Conservation (phyloP, 2,329 filamentous ascomycete genomes). For the Diaporthe destruens region DNA sequence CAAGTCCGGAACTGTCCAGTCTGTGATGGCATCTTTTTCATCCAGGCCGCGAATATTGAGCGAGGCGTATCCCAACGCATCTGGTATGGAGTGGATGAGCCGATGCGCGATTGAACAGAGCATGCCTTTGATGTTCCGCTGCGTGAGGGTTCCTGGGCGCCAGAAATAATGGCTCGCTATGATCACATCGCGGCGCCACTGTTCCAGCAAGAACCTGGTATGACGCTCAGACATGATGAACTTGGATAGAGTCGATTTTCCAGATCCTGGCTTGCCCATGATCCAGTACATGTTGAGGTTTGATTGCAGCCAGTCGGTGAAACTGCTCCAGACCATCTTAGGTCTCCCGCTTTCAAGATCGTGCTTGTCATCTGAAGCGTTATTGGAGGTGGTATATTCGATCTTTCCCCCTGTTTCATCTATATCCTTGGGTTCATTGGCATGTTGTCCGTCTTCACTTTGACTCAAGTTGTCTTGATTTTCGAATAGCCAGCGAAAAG, state of each 20-base stretch:
- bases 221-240: slow-evolving; percentile 43
- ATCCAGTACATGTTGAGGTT: slow-evolving; percentile 46
- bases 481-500: background rate
- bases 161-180: slow-evolving; percentile 49
- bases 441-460: background rate
- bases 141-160: slow-evolving; percentile 46
- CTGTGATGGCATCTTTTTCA: slow-evolving; percentile 31
- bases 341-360: too few relatives aligned
- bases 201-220: slow-evolving; percentile 39
- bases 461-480: background rate
- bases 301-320: slow-evolving; percentile 11
- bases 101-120: slow-evolving; percentile 46
- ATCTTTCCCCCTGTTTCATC: too few relatives aligned
- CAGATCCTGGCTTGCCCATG: slow-evolving; percentile 50
- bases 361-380: too few relatives aligned
- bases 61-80: background rate
- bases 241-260: slow-evolving; percentile 51
- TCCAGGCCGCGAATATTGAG: fast-evolving
- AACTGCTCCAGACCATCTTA: background rate
- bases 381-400: too few relatives aligned
- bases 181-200: slow-evolving; percentile 42
- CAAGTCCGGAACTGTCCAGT: slow-evolving; percentile 41
- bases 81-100: slow-evolving; percentile 18
- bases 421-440: too few relatives aligned
- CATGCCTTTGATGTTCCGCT: slow-evolving; percentile 47